Base-by-base conservation (phyloP, 768 basidiomycete genomes). In the Paxillus ammoniavirescens region DNA sequence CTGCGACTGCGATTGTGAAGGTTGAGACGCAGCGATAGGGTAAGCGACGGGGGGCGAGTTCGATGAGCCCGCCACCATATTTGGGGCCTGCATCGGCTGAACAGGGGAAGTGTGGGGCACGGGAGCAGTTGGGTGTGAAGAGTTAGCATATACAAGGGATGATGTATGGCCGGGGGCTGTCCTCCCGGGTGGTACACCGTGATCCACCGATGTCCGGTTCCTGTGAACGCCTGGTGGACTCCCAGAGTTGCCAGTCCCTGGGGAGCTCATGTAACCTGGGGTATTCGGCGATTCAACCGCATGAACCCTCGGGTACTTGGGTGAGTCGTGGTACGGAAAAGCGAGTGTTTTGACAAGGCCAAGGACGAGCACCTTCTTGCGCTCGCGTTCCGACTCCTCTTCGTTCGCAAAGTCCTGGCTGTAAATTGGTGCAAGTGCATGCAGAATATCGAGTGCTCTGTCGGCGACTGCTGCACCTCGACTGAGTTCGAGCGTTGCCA, bases 301-400 rank as follows among this genome's bases (percentile, higher is more conserved):
- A 30, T 65, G 63, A 67, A 76, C 31, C 76, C 75, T 58, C 77
- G 76, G 60, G 77, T 75, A 70, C 76, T 77, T 70, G 77, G 69
- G 83, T 49, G 80, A 82, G 68, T 84, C 86, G 60, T 87, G 86
- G 65, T 86, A 89, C n/a, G 89, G 89, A 70, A 91, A 90, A 26
- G 88, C 87, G 18, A 91, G 79, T 55, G 87, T 87, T 54, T 85
- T 79, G 40, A 91, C 89, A 21, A 82, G 77, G 49, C 82, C 74
- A 45, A 91, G 70, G 21, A 90, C 80, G 56, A 79, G 77, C 10
- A 75, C 75, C 56, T 85, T 83, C 63, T 79, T 77, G 66, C 80
- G 82, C 56, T 85, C 83, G 47, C 84, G 75, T 18, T 75, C 73
- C 53, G 82, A 79, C 17, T 72, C 64, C 41, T 65, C 71, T 55